Conservation (phyloP, 2,329 filamentous ascomycete genomes). For the Colletotrichum sp. region DNA sequence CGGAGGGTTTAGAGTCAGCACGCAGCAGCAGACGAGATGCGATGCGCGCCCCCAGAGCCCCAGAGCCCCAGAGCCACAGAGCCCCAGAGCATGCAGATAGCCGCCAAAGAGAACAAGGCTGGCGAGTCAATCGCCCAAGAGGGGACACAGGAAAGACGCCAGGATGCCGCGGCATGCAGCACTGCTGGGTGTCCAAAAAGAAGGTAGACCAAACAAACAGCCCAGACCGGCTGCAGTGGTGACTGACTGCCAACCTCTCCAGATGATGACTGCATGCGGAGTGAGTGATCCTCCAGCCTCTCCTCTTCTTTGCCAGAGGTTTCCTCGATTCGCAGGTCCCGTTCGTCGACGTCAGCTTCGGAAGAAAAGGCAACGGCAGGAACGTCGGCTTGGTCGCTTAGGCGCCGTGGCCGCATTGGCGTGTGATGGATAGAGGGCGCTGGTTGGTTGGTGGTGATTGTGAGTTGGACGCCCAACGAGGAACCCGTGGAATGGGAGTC, state of each 20-base stretch:
- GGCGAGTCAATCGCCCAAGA: background rate
- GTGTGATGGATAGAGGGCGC: background rate
- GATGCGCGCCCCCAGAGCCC: background rate
- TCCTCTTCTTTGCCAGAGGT: background rate
- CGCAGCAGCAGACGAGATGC: background rate
- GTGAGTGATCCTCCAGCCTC: background rate
- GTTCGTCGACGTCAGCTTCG: background rate
- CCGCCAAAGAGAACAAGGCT: background rate
- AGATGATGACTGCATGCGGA: background rate
- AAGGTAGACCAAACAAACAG: background rate
- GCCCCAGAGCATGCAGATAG: background rate
- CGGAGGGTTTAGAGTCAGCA: background rate
- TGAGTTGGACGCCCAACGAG: background rate
- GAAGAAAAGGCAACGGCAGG: background rate
- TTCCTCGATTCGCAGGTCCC: background rate
- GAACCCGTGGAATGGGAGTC: background rate
- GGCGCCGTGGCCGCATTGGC: conserved; percentile 2
- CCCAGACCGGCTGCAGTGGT: background rate
- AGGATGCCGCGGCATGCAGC: background rate
- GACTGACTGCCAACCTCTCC: background rate
- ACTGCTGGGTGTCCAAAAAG: background rate
- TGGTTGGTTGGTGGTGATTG: background rate
- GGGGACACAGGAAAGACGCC: background rate
- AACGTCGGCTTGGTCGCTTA: background rate
- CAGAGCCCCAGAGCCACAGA: background rate